phyloP scores from a whole-genome alignment of 192 early-diverging fungal genomes.

The Coemansia sp. region DNA sequence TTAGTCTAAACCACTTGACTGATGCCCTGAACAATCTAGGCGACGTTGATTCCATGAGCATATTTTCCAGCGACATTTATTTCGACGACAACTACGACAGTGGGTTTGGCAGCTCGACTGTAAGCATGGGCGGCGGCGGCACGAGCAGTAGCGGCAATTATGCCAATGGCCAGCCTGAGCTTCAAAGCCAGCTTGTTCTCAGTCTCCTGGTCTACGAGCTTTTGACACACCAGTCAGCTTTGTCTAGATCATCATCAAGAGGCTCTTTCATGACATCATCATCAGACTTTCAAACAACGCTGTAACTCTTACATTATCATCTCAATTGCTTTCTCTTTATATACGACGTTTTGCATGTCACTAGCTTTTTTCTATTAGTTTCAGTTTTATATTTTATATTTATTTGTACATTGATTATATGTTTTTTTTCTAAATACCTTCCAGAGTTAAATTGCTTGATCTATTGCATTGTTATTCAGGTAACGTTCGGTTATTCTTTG shows the following conservation, averaged over 20 bases:
- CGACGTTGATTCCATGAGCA: slow-evolving; percentile 26
- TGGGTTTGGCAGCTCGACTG: slow-evolving; percentile 9
- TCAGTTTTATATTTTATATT: slow-evolving; percentile 7
- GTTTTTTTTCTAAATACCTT: too few relatives aligned
- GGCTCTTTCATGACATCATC: slow-evolving; percentile 26
- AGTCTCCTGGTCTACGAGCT: slow-evolving; percentile 49
- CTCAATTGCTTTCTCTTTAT: background rate
- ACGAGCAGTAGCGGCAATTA: background rate
- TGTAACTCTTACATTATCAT: background rate
- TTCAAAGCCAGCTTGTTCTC: slow-evolving; percentile 43
- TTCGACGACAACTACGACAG: slow-evolving; percentile 18
- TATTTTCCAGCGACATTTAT: slow-evolving; percentile 19
- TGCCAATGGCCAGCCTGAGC: slow-evolving; percentile 12
- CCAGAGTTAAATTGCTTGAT: too few relatives aligned
- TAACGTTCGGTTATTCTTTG: background rate
- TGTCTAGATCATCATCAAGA: slow-evolving; percentile 42
- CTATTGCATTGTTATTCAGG: too few relatives aligned
- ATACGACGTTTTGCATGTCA: slow-evolving; percentile 6
- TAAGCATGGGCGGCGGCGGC: slow-evolving; percentile 2
- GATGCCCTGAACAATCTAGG: slow-evolving; percentile 15
- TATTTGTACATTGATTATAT: background rate
- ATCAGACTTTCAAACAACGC: slow-evolving; percentile 1
- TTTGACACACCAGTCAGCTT: slow-evolving; percentile 30
- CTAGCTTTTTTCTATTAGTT: background rate
- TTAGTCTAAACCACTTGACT: slow-evolving; percentile 23